Conservation (phyloP, 495 filamentous ascomycete species). For the Talaromyces liani region DNA sequence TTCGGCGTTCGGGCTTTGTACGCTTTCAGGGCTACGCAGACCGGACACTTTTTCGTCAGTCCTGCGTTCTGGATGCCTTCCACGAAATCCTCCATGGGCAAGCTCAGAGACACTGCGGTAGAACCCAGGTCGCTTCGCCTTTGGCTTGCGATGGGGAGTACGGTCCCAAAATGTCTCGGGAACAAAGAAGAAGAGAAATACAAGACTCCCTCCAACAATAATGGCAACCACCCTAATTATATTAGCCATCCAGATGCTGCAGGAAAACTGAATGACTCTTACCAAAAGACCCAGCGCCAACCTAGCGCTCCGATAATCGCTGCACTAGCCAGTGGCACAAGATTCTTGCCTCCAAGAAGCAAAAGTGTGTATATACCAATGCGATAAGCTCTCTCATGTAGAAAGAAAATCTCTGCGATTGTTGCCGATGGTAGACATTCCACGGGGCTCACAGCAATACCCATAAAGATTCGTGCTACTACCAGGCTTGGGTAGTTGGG, state of each 20-base stretch:
- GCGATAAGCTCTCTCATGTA: constrained; percentile 90
- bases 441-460: constrained; percentile 82
- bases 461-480: constrained; percentile 77
- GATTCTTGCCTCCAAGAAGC: constrained; percentile 85
- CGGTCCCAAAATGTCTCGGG: constrained; percentile 98
- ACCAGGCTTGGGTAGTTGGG: constrained; percentile 75
- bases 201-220: constrained; percentile 65
- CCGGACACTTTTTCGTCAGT: neutral
- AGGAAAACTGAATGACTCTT: constrained; percentile 18
- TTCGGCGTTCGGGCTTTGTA: constrained; percentile 10
- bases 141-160: constrained; percentile 56
- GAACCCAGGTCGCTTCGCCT: constrained; percentile 25
- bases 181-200: constrained; percentile 80
- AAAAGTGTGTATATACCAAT: constrained; percentile 93
- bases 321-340: constrained; percentile 82
- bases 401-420: constrained; percentile 93
- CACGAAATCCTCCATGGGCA: constrained; percentile 24
- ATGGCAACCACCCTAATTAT: constrained; percentile 70
- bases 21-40: constrained; percentile 12
- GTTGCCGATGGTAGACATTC: constrained; percentile 93
- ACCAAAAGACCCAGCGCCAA: constrained; percentile 96
- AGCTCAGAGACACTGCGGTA: constrained; percentile 32
- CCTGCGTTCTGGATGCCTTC: constrained; percentile 19
- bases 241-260: constrained; percentile 16
- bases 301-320: constrained; percentile 68